phyloP scores from a whole-genome alignment of 2,329 filamentous ascomycete genomes.

The Colletotrichum endophyticum region DNA sequence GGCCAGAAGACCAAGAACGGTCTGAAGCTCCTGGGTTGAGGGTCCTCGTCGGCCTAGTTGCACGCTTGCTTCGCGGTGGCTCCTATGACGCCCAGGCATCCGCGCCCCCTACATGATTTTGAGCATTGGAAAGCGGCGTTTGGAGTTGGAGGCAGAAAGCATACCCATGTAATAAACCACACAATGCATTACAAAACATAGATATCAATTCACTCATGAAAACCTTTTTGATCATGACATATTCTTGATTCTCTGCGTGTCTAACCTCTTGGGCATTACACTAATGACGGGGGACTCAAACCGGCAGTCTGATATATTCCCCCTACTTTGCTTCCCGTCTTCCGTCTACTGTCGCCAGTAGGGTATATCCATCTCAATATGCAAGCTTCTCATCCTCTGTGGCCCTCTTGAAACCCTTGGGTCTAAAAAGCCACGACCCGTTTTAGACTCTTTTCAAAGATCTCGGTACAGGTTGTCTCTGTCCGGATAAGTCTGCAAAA shows the following conservation, averaged over 20 bases:
- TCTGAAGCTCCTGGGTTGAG: constrained; percentile 63
- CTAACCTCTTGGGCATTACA: background rate
- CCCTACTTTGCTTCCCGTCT: background rate
- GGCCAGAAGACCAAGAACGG: constrained; percentile 73
- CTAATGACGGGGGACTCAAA: background rate
- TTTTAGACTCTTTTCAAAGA: background rate
- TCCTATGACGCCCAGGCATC: background rate
- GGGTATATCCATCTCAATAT: constrained; percentile 17
- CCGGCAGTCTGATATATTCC: background rate
- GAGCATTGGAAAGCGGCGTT: background rate
- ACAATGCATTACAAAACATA: background rate
- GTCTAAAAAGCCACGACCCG: background rate
- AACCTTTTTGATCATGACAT: background rate
- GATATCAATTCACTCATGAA: background rate
- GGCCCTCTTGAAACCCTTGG: background rate
- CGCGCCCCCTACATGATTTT: background rate
- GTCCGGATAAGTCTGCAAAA: background rate
- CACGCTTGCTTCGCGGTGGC: background rate
- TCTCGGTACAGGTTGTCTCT: background rate
- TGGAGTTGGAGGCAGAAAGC: background rate
- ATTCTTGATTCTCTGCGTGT: background rate
- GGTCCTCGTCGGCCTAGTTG: background rate
- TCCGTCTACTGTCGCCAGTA: background rate
- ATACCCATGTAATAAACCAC: background rate
- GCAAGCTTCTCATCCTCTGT: background rate